Evolutionary conservation across 2,329 filamentous ascomycete species (phyloP).

Genomic region (Boeremia exigua): DNA sequence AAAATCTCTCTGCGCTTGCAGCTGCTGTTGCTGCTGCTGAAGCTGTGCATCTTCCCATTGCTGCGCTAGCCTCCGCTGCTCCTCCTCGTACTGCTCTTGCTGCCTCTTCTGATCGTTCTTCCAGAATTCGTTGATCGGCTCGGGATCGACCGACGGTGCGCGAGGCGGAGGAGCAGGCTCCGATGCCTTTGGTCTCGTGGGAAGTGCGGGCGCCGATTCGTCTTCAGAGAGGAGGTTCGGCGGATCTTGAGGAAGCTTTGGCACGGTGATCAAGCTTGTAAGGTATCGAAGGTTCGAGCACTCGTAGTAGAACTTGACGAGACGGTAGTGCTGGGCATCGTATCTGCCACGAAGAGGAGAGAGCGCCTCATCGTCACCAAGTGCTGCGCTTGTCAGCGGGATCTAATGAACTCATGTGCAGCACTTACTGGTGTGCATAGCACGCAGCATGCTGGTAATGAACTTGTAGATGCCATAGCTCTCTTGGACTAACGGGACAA

Average conservation of each 20-base stretch:
- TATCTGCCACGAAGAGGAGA: constrained; percentile 88
- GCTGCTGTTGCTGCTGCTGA: constrained; percentile 79
- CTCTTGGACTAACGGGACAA: constrained; percentile 93
- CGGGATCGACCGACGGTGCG: constrained; percentile 78
- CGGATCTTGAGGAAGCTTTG: constrained; percentile 92
- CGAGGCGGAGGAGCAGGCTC: constrained; percentile 68
- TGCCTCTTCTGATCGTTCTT: constrained; percentile 89
- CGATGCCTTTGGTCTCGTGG: constrained; percentile 73
- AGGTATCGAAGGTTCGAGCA: constrained; percentile 97
- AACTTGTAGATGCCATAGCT: constrained; percentile 99
- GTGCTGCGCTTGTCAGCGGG: constrained; percentile 60
- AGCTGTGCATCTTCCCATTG: constrained; percentile 82
- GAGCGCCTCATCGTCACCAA: constrained; percentile 90
- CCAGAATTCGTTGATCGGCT: constrained; percentile 98
- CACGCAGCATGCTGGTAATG: constrained; percentile 97
- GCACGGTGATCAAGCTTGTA: constrained; percentile 93
- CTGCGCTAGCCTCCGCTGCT: constrained; percentile 86
- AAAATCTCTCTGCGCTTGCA: constrained; percentile 92
- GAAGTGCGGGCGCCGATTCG: constrained; percentile 78
- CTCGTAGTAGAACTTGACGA: constrained; percentile 98
- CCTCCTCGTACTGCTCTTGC: constrained; percentile 92
- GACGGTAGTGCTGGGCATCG: constrained; percentile 92
- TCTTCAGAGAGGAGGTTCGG: constrained; percentile 88
- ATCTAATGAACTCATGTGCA: not conserved
- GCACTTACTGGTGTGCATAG: constrained; percentile 88